These are phyloP conservation scores for Sphagnum magellanicum DNA, from an alignment of 228 moss, liverwort and hornwort species.

Conservation along the genomic window DNA sequence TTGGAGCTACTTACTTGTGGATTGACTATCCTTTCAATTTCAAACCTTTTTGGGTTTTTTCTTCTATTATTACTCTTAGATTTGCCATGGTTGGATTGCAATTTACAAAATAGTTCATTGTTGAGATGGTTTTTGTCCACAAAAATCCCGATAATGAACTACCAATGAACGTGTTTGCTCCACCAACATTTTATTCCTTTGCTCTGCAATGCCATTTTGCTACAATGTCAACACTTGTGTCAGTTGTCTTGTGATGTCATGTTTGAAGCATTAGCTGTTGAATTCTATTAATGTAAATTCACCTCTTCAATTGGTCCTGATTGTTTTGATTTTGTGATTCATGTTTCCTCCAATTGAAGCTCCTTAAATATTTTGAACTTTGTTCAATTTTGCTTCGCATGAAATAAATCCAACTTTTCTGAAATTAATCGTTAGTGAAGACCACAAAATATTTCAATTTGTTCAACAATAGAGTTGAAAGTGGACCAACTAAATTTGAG, in stretches of 20 bases:
- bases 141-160: neutral
- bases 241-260: neutral
- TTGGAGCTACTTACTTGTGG: no score
- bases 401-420: neutral
- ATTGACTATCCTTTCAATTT: no score
- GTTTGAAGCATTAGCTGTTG: neutral
- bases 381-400: neutral
- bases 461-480: neutral
- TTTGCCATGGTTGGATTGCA: no score
- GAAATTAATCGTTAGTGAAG: neutral
- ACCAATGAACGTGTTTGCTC: neutral
- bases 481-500: neutral
- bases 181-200: neutral
- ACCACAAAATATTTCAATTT: neutral
- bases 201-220: neutral
- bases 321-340: neutral
- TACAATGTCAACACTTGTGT: neutral
- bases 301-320: neutral
- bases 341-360: neutral
- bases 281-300: neutral
- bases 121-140: neutral
- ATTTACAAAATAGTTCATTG: neutral
- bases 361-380: neutral
- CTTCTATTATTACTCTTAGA: no score
- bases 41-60: no score